Evolutionary conservation across 169 alveolate genomes (phyloP).

Genomic region (Plasmodium relictum): DNA sequence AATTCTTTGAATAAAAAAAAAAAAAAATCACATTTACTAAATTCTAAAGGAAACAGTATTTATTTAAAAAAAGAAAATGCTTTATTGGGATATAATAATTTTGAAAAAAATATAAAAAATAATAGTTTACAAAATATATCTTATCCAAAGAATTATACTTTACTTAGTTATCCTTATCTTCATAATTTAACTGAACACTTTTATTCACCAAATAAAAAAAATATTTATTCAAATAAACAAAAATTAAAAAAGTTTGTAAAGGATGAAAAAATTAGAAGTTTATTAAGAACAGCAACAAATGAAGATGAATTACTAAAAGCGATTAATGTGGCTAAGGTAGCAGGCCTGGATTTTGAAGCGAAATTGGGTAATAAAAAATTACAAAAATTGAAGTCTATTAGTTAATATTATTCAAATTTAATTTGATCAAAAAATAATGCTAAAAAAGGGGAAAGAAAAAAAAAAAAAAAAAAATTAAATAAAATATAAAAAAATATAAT

Average conservation of each 20-base stretch:
- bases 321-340: constrained; percentile 59
- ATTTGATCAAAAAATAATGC: too few species aligned
- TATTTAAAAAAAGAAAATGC: background rate
- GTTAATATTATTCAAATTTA: background rate
- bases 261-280: constrained; percentile 65
- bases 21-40: background rate
- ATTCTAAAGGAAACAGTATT: background rate
- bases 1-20: constrained; percentile 20
- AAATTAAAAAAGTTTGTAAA: constrained; percentile 55
- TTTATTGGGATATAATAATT: background rate
- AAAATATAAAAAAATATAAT: too few species aligned
- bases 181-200: constrained; percentile 12
- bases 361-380: constrained; percentile 58
- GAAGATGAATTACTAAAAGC: constrained; percentile 72
- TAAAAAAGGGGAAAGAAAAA: too few species aligned
- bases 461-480: too few species aligned
- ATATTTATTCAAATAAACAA: constrained; percentile 31
- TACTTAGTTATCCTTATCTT: background rate
- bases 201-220: constrained; percentile 15
- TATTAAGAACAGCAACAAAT: constrained; percentile 62
- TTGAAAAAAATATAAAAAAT: background rate
- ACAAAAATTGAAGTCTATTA: constrained; percentile 34
- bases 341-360: constrained; percentile 76
- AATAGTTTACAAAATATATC: constrained; percentile 2
- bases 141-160: constrained; percentile 26